Base-by-base conservation (phyloP, 805 yeast genomes). In the Ogataea ganodermae region DNA sequence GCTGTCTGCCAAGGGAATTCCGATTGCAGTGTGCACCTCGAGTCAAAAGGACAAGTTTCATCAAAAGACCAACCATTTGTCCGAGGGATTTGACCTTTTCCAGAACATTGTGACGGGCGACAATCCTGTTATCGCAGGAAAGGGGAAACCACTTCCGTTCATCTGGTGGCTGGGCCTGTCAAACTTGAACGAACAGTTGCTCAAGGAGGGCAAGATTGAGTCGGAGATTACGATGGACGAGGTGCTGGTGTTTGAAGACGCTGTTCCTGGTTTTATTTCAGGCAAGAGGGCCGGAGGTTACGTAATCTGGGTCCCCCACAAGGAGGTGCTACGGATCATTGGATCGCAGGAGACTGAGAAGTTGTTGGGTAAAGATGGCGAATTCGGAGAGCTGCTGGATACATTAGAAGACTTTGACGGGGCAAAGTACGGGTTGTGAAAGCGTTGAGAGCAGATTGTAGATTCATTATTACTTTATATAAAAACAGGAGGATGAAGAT, bases 241-340 rank as follows among this genome's bases (percentile, higher is more conserved):
- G 59, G 87, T 96, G 59, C 66, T 94, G 26, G 86, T 94, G 1
- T 94, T 94, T 66, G 99, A 94, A 71, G 99, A 94, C 68, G 98
- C 97, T 2, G 73, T 90, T 36, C 91, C 96, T 0, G 99, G 99
- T 2, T 92, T 92, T 18, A 61, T 72, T 14, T 84, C 96, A 3
- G 99, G 96, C 12, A 78, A 76, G 46, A 83, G 86, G 14, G 89
- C 96, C 28, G 91, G 90, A 9, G 86, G 89, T 12, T 76, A 75
- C 45, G 96, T 92, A n/a, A 77, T 92, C 40, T 94, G 98, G 99
- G 86, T 91, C 12, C 98, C 99, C 8, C 92, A 92, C 66, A 75
- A 76, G 21, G 80, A 86, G 48, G 96, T 96, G 0, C 60, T 78
- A 27, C 70, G 73, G 16, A 76, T 79, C 6, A 66, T 87, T 53